Base-by-base conservation (phyloP, 805 yeast genomes). In the Kodamaea kakaduensis region DNA sequence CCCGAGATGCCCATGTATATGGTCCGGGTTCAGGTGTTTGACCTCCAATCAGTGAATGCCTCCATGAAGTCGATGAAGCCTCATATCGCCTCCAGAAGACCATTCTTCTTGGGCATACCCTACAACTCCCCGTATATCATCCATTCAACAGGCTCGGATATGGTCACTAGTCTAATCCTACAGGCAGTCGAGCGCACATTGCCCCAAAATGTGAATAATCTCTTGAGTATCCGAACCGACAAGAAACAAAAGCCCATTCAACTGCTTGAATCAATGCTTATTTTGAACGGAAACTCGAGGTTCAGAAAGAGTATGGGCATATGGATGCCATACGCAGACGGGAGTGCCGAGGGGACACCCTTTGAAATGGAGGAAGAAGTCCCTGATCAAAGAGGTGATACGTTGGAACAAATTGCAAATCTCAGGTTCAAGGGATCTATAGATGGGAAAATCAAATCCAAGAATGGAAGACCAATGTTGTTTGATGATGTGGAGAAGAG, bases 251-350 rank as follows among this genome's bases (percentile, higher is more conserved):
- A 47, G 25, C 64, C 69, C 2, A 44, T 63, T 3, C 43, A 57
- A 38, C 73, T 80, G 1, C 52, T 82, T 24, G 75, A 74, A 25
- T 63, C 81, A 0, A 73, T 78, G 63, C 77, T 72, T 43, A 62
- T 78, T 2, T 48, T 79, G 9, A 69, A 74, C 37, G 88, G 89
- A 3, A 70, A 69, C 15, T 77, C 88, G 1, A 59, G 89, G 34
- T 74, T 73, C 45, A 68, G 81, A 1, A 61, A 72, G 18, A 69
- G 88, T 7, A 50, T 81, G 36, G 95, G 90, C 0, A 67, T 75
- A 6, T 85, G 94, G 94, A 52, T 75, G 0, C 73, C 81, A 0
- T 85, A 83, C 53, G 90, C 94, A 0, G 77, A 78, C 44, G 78
- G 77, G 0, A 59, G 66, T 1, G 75, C 78, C 5, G 95, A 85